Evolutionary conservation across 495 filamentous ascomycete genomes (phyloP).

Genomic region (Aspergillus funiculosus): DNA sequence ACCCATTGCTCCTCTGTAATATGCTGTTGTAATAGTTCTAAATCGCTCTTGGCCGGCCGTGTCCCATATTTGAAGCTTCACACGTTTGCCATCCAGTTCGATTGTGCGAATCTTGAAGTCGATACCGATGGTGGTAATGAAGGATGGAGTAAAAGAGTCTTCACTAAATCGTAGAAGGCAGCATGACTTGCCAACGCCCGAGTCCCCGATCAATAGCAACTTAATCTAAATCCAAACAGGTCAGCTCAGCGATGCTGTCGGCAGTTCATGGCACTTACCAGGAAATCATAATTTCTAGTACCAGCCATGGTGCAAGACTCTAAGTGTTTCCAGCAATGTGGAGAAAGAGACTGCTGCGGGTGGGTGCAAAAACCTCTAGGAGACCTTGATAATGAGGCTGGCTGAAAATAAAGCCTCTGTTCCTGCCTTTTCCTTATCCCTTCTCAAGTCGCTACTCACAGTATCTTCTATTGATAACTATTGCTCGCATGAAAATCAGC

Average conservation of each 20-base stretch:
- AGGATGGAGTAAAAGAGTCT: constrained; percentile 96
- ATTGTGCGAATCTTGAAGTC: constrained; percentile 99
- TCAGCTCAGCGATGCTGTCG: constrained; percentile 4
- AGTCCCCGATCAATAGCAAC: constrained; percentile 95
- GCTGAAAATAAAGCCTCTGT: not conserved
- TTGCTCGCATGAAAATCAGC: too few relatives aligned
- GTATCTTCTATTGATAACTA: too few relatives aligned
- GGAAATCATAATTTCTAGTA: constrained; percentile 96
- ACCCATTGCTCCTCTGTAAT: constrained; percentile 97
- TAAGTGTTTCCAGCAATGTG: not conserved
- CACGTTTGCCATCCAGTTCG: constrained; percentile 94
- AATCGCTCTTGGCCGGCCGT: constrained; percentile 97
- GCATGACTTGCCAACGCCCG: constrained; percentile 97
- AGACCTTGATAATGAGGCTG: not conserved
- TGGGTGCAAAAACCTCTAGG: not conserved
- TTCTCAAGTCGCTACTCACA: too few relatives aligned
- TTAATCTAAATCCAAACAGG: constrained; percentile 69
- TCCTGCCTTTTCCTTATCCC: not conserved
- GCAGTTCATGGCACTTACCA: constrained; percentile 53
- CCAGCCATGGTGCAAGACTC: constrained; percentile 65
- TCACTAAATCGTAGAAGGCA: constrained; percentile 97
- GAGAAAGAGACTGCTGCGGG: not conserved
- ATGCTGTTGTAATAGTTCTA: constrained; percentile 96
- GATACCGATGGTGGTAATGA: constrained; percentile 99
- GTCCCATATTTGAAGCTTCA: constrained; percentile 99